Evolutionary conservation across 768 basidiomycete genomes (phyloP).

Genomic region (Lactifluus pinguis): DNA sequence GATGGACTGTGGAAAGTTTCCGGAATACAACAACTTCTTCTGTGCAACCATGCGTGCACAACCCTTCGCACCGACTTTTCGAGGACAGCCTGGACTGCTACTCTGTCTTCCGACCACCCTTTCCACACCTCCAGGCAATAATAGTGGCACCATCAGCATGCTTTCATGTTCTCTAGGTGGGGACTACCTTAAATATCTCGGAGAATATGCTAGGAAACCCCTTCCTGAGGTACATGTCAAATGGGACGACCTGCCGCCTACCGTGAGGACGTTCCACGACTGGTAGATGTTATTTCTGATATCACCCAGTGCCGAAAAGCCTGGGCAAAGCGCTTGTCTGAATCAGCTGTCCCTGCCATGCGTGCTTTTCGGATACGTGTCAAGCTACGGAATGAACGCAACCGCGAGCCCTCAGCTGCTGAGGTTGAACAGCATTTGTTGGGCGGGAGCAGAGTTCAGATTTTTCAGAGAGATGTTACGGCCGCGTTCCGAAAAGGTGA

Average conservation of each 20-base stretch:
- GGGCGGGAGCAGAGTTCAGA: background rate
- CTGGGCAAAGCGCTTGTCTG: background rate
- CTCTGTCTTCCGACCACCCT: background rate
- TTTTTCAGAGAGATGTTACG: background rate
- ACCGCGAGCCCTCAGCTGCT: background rate
- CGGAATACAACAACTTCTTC: background rate
- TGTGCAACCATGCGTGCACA: background rate
- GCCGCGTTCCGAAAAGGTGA: background rate
- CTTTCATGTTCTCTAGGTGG: background rate
- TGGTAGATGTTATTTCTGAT: background rate
- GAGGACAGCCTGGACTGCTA: background rate
- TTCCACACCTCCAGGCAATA: background rate
- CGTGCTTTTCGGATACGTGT: background rate
- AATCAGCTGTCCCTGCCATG: rapidly evolving
- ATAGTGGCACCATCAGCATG: background rate
- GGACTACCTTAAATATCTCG: background rate
- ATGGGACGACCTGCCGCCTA: background rate
- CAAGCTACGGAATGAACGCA: background rate
- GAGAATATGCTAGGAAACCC: background rate
- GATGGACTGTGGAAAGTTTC: background rate
- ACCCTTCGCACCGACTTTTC: background rate
- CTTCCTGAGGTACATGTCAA: background rate
- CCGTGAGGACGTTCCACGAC: background rate
- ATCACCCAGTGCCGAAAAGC: background rate
- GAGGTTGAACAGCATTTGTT: background rate